phyloP scores from a whole-genome alignment of 768 basidiomycete genomes.

The Suillus tomentosus region DNA sequence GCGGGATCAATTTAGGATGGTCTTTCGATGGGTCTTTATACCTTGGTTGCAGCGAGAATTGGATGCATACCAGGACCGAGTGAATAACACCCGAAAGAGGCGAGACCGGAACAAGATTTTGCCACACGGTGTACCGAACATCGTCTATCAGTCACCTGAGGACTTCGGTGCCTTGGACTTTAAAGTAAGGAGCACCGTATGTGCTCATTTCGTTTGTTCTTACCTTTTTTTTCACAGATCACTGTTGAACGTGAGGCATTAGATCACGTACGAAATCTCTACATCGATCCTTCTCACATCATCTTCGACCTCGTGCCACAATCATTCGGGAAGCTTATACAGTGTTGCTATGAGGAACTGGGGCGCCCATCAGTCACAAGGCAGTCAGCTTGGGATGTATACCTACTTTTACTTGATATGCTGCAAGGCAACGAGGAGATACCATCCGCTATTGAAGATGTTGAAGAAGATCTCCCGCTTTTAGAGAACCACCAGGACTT shows the following conservation, averaged over 20 bases:
- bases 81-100: too few species aligned
- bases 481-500: constrained; percentile 3
- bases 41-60: too few species aligned
- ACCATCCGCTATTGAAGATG: constrained; percentile 19
- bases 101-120: too few species aligned
- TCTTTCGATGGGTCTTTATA: too few species aligned
- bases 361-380: constrained; percentile 24
- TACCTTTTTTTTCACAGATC: too few species aligned
- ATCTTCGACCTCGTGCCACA: constrained; percentile 14
- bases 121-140: constrained; percentile 35
- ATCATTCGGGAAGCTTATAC: constrained; percentile 23
- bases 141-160: constrained; percentile 34
- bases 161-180: constrained; percentile 34
- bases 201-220: too few species aligned
- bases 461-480: not conserved
- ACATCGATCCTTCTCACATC: constrained; percentile 24
- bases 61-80: too few species aligned
- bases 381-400: not conserved
- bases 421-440: too few species aligned
- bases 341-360: constrained; percentile 21
- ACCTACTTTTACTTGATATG: too few species aligned
- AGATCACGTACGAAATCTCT: constrained; percentile 24
- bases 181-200: constrained; percentile 27
- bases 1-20: too few species aligned
- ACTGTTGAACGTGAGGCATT: not conserved